A percentile compares a stretch with the other conserved stretches of the same genome.
These are phyloP conservation scores for Penicillium sp. DNA, from an alignment of 2,329 filamentous ascomycete species.

Conservation along the genomic window DNA sequence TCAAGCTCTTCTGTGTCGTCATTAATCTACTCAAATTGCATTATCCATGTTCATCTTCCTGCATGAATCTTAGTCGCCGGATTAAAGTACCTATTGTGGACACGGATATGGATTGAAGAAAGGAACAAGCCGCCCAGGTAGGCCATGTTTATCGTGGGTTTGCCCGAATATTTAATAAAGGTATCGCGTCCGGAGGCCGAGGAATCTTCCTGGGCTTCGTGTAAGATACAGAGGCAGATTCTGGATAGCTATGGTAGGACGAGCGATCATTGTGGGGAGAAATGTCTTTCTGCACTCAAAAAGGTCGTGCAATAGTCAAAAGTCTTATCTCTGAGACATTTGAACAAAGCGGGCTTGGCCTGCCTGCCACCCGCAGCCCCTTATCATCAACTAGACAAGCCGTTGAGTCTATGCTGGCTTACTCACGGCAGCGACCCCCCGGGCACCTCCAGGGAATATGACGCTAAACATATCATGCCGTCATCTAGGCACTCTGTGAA, in stretches of 20 bases:
- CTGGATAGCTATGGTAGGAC: background rate
- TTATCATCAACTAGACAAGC: constrained; percentile 1
- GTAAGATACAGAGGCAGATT: background rate
- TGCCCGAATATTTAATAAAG: background rate
- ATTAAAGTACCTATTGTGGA: background rate
- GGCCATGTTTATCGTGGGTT: background rate
- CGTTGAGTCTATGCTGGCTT: background rate
- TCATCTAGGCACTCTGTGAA: background rate
- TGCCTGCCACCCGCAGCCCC: constrained; percentile 4
- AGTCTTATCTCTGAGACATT: constrained; percentile 22
- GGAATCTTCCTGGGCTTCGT: background rate
- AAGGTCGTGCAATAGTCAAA: background rate
- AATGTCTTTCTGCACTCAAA: background rate
- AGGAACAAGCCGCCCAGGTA: background rate
- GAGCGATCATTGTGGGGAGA: background rate
- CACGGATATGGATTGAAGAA: background rate
- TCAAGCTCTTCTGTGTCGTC: background rate
- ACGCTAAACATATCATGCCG: background rate
- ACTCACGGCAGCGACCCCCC: background rate
- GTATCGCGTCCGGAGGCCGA: background rate
- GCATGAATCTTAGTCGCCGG: too few relatives aligned
- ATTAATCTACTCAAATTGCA: background rate
- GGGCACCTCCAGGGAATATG: background rate
- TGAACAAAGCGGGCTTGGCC: constrained; percentile 6
- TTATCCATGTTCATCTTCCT: background rate